A percentile compares a stretch with the other conserved stretches of the same genome.
Conservation (phyloP, 2,329 filamentous ascomycete genomes). For the Fusarium subtropicale region DNA sequence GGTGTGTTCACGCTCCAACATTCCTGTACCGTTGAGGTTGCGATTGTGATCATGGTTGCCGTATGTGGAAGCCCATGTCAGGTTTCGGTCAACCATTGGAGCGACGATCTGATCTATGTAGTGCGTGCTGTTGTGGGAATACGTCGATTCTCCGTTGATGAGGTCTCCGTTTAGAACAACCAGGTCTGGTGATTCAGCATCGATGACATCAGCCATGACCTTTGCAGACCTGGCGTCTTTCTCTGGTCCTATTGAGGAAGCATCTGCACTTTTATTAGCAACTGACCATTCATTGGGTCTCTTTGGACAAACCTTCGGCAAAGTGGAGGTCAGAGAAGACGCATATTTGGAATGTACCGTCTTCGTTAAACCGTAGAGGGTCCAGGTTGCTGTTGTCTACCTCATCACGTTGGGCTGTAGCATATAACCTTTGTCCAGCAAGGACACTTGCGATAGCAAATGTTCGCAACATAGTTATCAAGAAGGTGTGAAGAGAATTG, state of each 20-base stretch:
- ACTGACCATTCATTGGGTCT: rapidly evolving
- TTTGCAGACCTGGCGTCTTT: conserved; percentile 53
- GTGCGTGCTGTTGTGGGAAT: conserved; percentile 60
- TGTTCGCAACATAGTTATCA: conserved; percentile 15
- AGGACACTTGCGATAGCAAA: conserved; percentile 13
- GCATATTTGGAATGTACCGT: conserved; percentile 34
- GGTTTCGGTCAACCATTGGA: conserved; percentile 64
- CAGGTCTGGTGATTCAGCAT: conserved; percentile 59
- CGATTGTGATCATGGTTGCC: conserved; percentile 74
- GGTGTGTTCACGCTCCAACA: conserved; percentile 43
- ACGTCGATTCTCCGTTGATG: conserved; percentile 73
- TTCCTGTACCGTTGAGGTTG: conserved; percentile 52
- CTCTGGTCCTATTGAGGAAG: conserved; percentile 47
- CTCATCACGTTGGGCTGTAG: conserved; percentile 3
- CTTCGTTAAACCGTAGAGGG: conserved; percentile 24
- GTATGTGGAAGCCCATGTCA: conserved; percentile 74
- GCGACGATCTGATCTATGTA: conserved; percentile 69
- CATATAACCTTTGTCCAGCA: conserved; percentile 1
- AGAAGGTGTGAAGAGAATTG: not conserved
- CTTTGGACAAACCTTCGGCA: conserved; percentile 20
- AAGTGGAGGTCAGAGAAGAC: conserved; percentile 40
- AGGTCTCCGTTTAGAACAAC: conserved; percentile 77
- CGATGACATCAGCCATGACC: conserved; percentile 53
- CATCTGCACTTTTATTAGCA: conserved; percentile 15
- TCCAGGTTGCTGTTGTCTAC: conserved; percentile 29